Percentiles rank a stretch among this genome's conserved stretches.
These are phyloP conservation scores for Chlamydomonas sphaeroides DNA, from an alignment of 139 green algal genomes.

Conservation along the genomic window DNA sequence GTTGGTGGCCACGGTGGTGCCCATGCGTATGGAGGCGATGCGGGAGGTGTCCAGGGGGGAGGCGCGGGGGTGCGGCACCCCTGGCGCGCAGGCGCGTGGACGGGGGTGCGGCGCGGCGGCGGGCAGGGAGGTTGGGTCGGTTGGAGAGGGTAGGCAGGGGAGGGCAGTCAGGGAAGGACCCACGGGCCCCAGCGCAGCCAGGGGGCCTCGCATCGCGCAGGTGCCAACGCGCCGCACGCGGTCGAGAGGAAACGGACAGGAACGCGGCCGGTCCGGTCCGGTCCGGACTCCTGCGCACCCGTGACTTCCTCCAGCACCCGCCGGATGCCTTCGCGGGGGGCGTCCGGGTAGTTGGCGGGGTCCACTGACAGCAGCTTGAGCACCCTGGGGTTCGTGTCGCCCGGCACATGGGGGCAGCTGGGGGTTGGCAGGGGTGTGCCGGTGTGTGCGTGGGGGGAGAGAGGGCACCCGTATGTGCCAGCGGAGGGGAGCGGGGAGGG, in stretches of 20 bases:
- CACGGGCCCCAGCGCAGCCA: neutral
- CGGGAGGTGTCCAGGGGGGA: slow-evolving; percentile 82
- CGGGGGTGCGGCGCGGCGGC: neutral
- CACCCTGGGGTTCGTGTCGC: slow-evolving; percentile 48
- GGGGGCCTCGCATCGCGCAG: too few species aligned
- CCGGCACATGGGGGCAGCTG: too few species aligned
- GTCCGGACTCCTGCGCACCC: slow-evolving; percentile 42
- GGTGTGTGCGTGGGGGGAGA: neutral
- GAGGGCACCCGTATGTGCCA: neutral
- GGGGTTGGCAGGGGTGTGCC: neutral
- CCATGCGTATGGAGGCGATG: slow-evolving; percentile 91
- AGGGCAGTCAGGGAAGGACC: neutral
- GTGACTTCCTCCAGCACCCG: slow-evolving; percentile 90
- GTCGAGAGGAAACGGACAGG: too few species aligned
- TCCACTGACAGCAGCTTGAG: slow-evolving; percentile 97
- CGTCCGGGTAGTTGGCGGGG: slow-evolving; percentile 93
- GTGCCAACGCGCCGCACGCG: too few species aligned
- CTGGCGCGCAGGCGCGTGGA: neutral
- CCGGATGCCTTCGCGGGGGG: slow-evolving; percentile 94
- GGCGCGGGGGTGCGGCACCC: slow-evolving; percentile 52
- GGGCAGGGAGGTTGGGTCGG: neutral
- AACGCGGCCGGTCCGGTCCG: too few species aligned
- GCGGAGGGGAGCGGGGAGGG: neutral
- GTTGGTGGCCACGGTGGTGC: slow-evolving; percentile 95
- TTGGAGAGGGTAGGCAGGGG: neutral